Base-by-base conservation (phyloP, 2,329 filamentous ascomycete species). In the Cladosporium sp. region DNA sequence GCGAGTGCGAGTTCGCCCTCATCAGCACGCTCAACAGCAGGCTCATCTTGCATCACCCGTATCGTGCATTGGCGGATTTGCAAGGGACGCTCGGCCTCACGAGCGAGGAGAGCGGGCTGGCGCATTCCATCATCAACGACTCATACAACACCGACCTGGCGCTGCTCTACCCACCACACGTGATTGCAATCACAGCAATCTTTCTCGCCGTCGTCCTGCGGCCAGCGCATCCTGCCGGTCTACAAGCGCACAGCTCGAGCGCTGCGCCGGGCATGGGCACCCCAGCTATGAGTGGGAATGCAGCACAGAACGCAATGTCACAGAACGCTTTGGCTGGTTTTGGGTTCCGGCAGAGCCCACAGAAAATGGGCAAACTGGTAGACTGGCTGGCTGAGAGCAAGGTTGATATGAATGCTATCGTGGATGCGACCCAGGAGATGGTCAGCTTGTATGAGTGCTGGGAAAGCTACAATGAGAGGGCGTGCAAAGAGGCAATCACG, bases 91-190 rank as follows among this genome's bases (percentile, higher is more conserved):
- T 96, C 52, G 74, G 76, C 41, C 75, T 96, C 37, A 82, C 80
- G n/a, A 80, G 83, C 51, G 91, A 96, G 55, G 91, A 96, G 64
- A 77, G 83, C 22, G 79, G 82, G 40, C 77, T 95, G 27, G 88
- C 89, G 24, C 87, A 86, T 75, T 87, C 83, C 1, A 83, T 96
- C 54, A 85, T 96, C 65, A 96, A 96, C 70, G 91, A 96, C 67
- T 87, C 89, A 66, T 96, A 89, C 72, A 85, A 95, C 70, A 96
- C 91, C 7, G 91, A 96, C 65, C 76, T 96, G n/a, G 88, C 89
- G 1, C 76, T 96, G 12, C 77, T 95, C 0, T 86, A 90, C 63
- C 79, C 90, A 11, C 91, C 91, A n/a, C 89, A 96, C 62, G 79
- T 89, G 43, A 84, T 95, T 50, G 89, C 89, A n/a, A 80, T 95